Base-by-base conservation (phyloP, 2,329 filamentous ascomycete species). In the Ophiostoma sp. region DNA sequence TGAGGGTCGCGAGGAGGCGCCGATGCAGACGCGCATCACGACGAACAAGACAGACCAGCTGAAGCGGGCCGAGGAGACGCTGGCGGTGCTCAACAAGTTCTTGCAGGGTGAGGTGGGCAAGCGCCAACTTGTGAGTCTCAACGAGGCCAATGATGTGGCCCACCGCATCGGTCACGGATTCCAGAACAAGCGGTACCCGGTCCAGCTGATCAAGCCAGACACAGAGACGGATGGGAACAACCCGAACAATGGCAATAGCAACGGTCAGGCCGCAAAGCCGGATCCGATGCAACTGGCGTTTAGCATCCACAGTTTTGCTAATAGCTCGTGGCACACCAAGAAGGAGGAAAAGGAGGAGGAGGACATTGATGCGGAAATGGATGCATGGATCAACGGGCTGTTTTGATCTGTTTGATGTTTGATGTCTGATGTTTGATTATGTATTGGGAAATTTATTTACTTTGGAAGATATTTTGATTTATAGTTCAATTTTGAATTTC, bases 101-200 rank as follows among this genome's bases (percentile, higher is more conserved):
- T 25, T 70, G 42, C 55, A 74, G 63, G 39, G 42, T 11, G 39
- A 25, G 48, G 22, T 57, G 11, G 61, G 71, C 42, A 83, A 82
- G 76, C 84, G 87, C 36, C 84, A 84, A 2, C 83, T 89, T 19
- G 86, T 88, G 69, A 87, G 84, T 74, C 81, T 89, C 66, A 84
- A 85, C 77, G 86, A 89, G 77, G 87, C 87, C 69, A 89, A 88
- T 57, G 77, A 81, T 39, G 80, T 82, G 12, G 78, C 79, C 9
- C 71, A 74, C 72, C 77, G 80, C 12, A 74, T 82, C 5, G 79
- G 78, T 57, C 72, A 78, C 45, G 25, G 31, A 1, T 72, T 63
- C 33, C 59, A 72, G 59, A 22, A 52, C 22, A 12, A 50, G 39
- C 75, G 75, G 22, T 75, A 75, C 68, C 59, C 59, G 28, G 52